Conservation (phyloP, 805 yeast genomes). For the Candida hispaniensis region DNA sequence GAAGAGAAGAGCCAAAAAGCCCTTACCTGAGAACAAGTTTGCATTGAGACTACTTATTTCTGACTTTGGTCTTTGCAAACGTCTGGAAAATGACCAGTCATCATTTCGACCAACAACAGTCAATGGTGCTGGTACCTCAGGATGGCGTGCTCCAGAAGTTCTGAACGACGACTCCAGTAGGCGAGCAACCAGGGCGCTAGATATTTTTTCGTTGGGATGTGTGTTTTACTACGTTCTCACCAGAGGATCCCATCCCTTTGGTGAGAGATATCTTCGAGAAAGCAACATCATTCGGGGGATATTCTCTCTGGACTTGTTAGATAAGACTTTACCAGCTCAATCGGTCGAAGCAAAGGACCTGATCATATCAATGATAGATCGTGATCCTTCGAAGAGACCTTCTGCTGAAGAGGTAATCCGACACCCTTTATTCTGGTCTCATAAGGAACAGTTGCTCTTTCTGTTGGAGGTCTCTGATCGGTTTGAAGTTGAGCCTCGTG, state of each 20-base stretch:
- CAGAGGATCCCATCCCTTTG: slow-evolving; percentile 86
- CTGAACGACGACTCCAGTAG: slow-evolving; percentile 30
- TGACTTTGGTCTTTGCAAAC: slow-evolving; percentile 92
- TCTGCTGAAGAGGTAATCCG: slow-evolving; percentile 52
- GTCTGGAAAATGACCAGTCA: slow-evolving; percentile 82
- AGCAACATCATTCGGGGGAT: slow-evolving; percentile 59
- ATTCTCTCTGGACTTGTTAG: slow-evolving; percentile 41
- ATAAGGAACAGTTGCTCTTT: slow-evolving; percentile 66
- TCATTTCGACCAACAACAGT: slow-evolving; percentile 88
- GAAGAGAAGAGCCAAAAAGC: slow-evolving; percentile 20
- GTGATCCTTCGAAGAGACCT: slow-evolving; percentile 61
- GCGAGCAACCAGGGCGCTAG: slow-evolving; percentile 78
- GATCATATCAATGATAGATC: slow-evolving; percentile 58
- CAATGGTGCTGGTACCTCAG: slow-evolving; percentile 92
- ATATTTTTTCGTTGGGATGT: slow-evolving; percentile 90
- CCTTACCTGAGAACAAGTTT: slow-evolving; percentile 21
- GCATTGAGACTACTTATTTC: slow-evolving; percentile 70
- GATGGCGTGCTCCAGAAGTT: slow-evolving; percentile 95
- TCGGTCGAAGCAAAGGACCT: slow-evolving; percentile 59
- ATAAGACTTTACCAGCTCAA: slow-evolving; percentile 24
- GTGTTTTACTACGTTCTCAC: slow-evolving; percentile 80
- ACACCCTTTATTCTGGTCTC: slow-evolving; percentile 86
- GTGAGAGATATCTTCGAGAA: slow-evolving; percentile 80
- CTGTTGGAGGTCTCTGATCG: slow-evolving; percentile 81
- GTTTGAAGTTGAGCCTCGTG: slow-evolving; percentile 73